phyloP scores from a whole-genome alignment of 139 green algal genomes.

The Nannochloris sp. region DNA sequence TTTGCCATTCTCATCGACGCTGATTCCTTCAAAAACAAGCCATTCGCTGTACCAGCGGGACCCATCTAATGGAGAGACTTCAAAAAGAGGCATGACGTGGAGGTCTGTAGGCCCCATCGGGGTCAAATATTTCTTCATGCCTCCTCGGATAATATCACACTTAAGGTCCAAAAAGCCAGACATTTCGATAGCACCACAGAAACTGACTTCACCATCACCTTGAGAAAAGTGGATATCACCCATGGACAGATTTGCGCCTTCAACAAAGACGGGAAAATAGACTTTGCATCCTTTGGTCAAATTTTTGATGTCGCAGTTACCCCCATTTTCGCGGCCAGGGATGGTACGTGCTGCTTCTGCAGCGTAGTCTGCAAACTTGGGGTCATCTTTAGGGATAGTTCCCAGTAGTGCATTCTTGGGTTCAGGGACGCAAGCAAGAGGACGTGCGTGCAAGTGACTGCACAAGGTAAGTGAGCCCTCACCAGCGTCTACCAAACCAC shows the following conservation, averaged over 20 bases:
- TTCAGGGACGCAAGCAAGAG: constrained; percentile 54
- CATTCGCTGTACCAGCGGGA: constrained; percentile 54
- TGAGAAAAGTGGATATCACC: constrained; percentile 72
- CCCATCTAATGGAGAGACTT: constrained; percentile 61
- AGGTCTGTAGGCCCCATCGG: constrained; percentile 60
- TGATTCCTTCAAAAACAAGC: constrained; percentile 70
- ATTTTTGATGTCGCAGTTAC: constrained; percentile 82
- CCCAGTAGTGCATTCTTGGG: constrained; percentile 50
- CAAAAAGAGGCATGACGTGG: constrained; percentile 68
- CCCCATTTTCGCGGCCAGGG: constrained; percentile 61
- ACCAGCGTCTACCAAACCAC: constrained; percentile 40
- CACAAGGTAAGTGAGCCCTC: constrained; percentile 29
- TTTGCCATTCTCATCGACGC: constrained; percentile 53
- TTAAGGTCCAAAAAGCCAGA: constrained; percentile 59
- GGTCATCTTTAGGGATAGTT: constrained; percentile 9
- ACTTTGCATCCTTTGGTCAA: constrained; percentile 51
- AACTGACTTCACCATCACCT: constrained; percentile 66
- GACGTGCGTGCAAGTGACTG: constrained; percentile 50
- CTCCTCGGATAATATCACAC: constrained; percentile 61
- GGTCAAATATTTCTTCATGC: constrained; percentile 62
- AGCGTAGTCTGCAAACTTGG: constrained; percentile 40
- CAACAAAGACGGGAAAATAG: constrained; percentile 72
- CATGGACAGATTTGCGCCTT: constrained; percentile 60
- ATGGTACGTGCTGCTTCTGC: constrained; percentile 60
- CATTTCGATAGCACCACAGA: constrained; percentile 72